Evolutionary conservation across 257 asterid species (phyloP), one percentile per base, ranked within the genome.

Genomic region (Capsicum pubescens): DNA sequence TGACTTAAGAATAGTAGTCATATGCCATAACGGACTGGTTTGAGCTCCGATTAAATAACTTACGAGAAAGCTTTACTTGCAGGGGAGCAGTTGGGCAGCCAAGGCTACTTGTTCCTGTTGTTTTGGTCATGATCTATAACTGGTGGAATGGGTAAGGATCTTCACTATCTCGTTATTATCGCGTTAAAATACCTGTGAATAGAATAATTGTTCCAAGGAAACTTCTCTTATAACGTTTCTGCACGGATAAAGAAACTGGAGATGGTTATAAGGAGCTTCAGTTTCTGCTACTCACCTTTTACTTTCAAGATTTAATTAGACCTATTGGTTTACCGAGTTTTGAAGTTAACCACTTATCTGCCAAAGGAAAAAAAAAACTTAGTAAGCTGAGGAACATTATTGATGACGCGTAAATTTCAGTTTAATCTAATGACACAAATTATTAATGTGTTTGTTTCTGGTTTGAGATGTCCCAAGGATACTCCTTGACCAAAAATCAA

Each of bases 1-100:
- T 52, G 81, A 2, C 81, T 3, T 0, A 8, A 21, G 15, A 26
- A 54, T 39, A 8, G 63, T 76, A 77, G 6, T 77, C 16, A 54
- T 54, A 54, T 54, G 50, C 64, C 82, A 54, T 54, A 32, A 76
- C 1, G 32, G 15, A 32, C 16, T 54, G 54, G 10, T 5, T 26
- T 77, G 64, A 32, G 0, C 50, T 54, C 16, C 32, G 64, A 54
- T 54, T 54, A 72, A 48, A 77, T 52, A 68, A 79, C 76, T 86
- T 84, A 64, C 61, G 7, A 9, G 11, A 76, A 66, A 52, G 42
- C 83, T 70, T 84, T 32, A 57, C 85, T 86, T 86, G 88, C 94
- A 95, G 99, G 94, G 99, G 95, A 83, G 98, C 98, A 3, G 84
- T 84, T 35, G 97, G 92, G 78, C 99, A 95, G 92, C 99, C 97